A percentile compares a stretch with the other conserved stretches of the same genome.
These are phyloP conservation scores for Chaetomium sp. DNA, from an alignment of 2,329 filamentous ascomycete genomes.

Conservation along the genomic window DNA sequence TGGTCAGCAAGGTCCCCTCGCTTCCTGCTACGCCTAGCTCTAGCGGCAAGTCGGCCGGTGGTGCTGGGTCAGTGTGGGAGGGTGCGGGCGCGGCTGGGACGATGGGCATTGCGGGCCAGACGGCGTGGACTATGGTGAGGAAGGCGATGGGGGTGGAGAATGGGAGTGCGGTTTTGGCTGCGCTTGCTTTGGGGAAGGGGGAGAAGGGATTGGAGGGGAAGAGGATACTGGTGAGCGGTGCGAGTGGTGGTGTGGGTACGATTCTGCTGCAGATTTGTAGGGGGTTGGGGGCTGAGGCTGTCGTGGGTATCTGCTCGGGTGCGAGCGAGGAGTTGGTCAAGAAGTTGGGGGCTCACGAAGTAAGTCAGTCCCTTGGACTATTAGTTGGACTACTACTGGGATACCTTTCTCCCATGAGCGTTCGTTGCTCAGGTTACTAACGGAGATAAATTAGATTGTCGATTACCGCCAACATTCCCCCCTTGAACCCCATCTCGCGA, in stretches of 20 bases:
- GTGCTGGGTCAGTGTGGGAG: neutral
- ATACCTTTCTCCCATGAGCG: too few relatives aligned
- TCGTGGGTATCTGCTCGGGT: constrained; percentile 42
- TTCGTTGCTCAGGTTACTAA: too few relatives aligned
- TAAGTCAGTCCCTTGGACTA: constrained; percentile 18
- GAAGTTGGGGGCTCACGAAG: constrained; percentile 42
- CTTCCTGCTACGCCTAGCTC: too few relatives aligned
- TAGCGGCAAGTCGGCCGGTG: too few relatives aligned
- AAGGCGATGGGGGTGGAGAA: constrained; percentile 18
- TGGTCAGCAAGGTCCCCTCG: constrained; percentile 26
- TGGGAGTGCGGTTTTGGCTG: neutral
- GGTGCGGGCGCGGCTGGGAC: constrained; percentile 25
- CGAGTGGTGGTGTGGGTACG: constrained; percentile 45
- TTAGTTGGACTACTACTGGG: too few relatives aligned
- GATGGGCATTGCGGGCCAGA: constrained; percentile 35
- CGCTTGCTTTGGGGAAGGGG: neutral
- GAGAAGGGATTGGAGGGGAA: constrained; percentile 28
- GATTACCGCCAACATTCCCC: constrained; percentile 35
- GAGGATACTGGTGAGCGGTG: constrained; percentile 43
- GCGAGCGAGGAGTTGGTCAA: constrained; percentile 40
- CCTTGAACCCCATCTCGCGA: constrained; percentile 31
- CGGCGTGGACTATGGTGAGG: constrained; percentile 25
- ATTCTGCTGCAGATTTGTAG: constrained; percentile 41
- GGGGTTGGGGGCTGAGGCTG: constrained; percentile 32
- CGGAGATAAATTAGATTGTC: constrained; percentile 28